Conservation (phyloP, 495 filamentous ascomycete genomes). For the Lophium mytilinum region DNA sequence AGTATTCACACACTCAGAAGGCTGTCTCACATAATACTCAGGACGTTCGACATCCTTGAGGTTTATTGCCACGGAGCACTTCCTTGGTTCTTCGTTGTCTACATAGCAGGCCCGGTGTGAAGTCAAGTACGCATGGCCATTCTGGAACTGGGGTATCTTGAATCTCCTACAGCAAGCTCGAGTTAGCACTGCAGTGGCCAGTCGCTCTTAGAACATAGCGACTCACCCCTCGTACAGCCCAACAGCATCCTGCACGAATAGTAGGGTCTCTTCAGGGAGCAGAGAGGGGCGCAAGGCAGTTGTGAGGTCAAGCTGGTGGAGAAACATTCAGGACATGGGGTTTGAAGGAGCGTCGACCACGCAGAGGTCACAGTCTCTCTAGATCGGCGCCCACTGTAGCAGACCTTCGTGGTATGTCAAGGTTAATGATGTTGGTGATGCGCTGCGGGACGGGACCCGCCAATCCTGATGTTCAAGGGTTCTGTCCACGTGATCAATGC, state of each 20-base stretch:
- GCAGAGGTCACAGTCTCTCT: not conserved
- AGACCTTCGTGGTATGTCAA: too few species aligned
- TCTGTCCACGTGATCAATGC: too few species aligned
- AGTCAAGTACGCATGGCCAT: slow-evolving; percentile 92
- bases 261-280: slow-evolving; percentile 77
- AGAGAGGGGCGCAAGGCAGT: slow-evolving; percentile 87
- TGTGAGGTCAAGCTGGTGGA: slow-evolving; percentile 89
- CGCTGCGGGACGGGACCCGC: too few species aligned
- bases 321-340: slow-evolving; percentile 74
- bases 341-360: not conserved
- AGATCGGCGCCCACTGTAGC: too few species aligned
- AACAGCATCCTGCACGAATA: slow-evolving; percentile 96
- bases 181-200: not conserved
- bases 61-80: slow-evolving; percentile 75
- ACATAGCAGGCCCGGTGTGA: slow-evolving; percentile 94
- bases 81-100: slow-evolving; percentile 77
- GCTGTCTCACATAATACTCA: slow-evolving; percentile 68
- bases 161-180: slow-evolving; percentile 56
- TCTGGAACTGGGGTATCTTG: slow-evolving; percentile 89
- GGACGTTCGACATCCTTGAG: slow-evolving; percentile 84
- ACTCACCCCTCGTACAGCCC: slow-evolving; percentile 94
- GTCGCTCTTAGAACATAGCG: not conserved
- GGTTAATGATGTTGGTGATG: too few species aligned
- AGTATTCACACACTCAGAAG: not conserved
- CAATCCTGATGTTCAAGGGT: too few species aligned